Conservation (phyloP, 176 grass and related monocot genomes). For the Tillandsia leiboldiana region DNA sequence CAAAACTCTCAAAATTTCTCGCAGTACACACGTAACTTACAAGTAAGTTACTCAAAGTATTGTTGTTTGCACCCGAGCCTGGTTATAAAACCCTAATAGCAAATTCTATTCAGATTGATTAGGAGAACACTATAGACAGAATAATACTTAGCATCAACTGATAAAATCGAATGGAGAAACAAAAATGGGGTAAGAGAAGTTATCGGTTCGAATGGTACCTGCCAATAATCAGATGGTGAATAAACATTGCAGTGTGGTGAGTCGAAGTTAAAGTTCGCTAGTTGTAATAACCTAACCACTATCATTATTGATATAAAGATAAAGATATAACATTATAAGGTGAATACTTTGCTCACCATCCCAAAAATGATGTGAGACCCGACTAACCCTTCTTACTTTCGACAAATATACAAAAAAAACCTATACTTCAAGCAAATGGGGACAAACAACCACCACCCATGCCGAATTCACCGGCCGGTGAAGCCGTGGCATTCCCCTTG, state of each 20-base stretch:
- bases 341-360: conserved; percentile 38
- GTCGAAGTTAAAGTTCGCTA: conserved; percentile 25
- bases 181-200: too few relatives aligned
- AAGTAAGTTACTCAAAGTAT: too few relatives aligned
- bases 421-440: conserved; percentile 43
- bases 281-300: conserved; percentile 40
- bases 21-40: too few relatives aligned
- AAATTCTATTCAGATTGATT: too few relatives aligned
- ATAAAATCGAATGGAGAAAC: too few relatives aligned
- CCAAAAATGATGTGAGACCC: conserved; percentile 45
- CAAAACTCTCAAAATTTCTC: too few relatives aligned
- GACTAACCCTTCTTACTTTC: conserved; percentile 31
- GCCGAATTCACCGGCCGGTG: conserved; percentile 43
- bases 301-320: conserved; percentile 19
- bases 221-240: conserved; percentile 32
- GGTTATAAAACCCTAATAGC: too few relatives aligned
- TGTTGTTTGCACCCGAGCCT: too few relatives aligned
- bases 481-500: conserved; percentile 24
- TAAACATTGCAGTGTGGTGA: neutral
- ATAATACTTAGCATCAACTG: too few relatives aligned
- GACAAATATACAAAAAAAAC: conserved; percentile 64
- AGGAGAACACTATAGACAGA: too few relatives aligned
- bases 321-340: conserved; percentile 33
- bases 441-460: conserved; percentile 31
- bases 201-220: neutral